Evolutionary conservation across 2,329 filamentous ascomycete genomes (phyloP), one percentile per base, ranked within the genome.

Genomic region (Stagonosporopsis cucurbitacearum): DNA sequence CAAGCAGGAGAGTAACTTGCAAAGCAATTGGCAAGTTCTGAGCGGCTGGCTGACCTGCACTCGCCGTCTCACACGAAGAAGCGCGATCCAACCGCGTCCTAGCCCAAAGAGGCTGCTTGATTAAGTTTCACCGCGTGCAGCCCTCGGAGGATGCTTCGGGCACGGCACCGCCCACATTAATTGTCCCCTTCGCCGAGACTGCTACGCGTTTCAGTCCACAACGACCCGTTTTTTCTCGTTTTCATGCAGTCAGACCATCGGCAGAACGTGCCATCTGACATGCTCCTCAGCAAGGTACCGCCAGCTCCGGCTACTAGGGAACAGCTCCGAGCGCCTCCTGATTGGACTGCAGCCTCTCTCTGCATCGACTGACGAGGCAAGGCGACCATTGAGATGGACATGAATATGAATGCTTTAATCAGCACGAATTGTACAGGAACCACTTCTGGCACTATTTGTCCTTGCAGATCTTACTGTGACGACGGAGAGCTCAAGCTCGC

Each of bases 21-120:
- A 53, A 57, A 57, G 63, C 52, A 54, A 65, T 66, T 65, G 61
- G 62, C 42, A 57, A 50, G 40, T 35, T 51, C 56, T 50, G 51
- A 57, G 59, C 37, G 50, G 43, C 45, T 51, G 44, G 44, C 50
- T 51, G 50, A 40, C 56, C 53, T 62, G 58, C 60, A 57, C 57
- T 54, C n/a, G n/a, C n/a, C n/a, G n/a, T n/a, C n/a, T n/a, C 59
- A 55, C 57, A 50, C 33, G 55, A 49, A 54, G 58, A 59, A 58
- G 63, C 60, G 55, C 54, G 61, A 59, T 58, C 35, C 41, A 56
- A 55, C 60, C 58, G 57, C 58, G 65, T 63, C 45, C 60, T 66
- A 63, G 51, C 63, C 54, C 15, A 33, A 58, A 61, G 45, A 52
- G 58, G 62, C 37, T 28, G 36, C 36, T 50, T 50, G 43, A 56